Conservation (phyloP, 305 asterid genomes). For the Salvia sclarea region DNA sequence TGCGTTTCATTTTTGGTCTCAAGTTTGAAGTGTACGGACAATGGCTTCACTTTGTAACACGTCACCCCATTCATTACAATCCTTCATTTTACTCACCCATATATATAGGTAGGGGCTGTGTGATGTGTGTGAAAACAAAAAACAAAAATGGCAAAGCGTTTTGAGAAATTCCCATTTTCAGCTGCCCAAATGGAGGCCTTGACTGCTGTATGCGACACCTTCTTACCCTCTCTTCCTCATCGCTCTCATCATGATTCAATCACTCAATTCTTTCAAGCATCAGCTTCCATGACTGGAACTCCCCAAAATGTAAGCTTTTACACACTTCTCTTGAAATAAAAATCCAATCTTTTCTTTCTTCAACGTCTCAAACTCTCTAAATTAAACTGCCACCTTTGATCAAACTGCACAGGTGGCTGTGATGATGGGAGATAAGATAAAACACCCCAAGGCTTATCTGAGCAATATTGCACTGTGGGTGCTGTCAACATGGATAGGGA, state of each 20-base stretch:
- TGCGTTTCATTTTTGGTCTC: too few species aligned
- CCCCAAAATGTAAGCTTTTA: slow-evolving; percentile 51
- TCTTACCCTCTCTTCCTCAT: slow-evolving; percentile 54
- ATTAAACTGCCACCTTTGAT: too few species aligned
- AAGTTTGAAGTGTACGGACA: too few species aligned
- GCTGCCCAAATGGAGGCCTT: slow-evolving; percentile 62
- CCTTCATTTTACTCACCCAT: neutral
- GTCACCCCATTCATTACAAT: too few species aligned
- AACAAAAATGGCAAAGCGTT: slow-evolving; percentile 21
- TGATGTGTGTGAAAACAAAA: neutral
- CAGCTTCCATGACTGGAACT: slow-evolving; percentile 74
- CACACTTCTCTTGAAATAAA: neutral
- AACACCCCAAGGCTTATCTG: slow-evolving; percentile 60
- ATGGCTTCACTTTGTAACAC: too few species aligned
- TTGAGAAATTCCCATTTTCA: slow-evolving; percentile 29
- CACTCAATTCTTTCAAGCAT: slow-evolving; percentile 48
- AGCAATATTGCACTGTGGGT: slow-evolving; percentile 41
- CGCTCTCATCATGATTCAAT: slow-evolving; percentile 22
- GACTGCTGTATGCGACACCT: slow-evolving; percentile 64
- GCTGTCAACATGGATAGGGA: slow-evolving; percentile 70
- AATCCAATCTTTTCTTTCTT: too few species aligned
- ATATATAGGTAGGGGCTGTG: neutral
- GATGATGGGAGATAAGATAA: slow-evolving; percentile 41
- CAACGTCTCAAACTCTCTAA: too few species aligned
- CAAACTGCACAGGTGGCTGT: too few species aligned